A percentile compares a stretch with the other conserved stretches of the same genome.
These are phyloP conservation scores for Penicillium soppii DNA, from an alignment of 495 filamentous ascomycete species.

Conservation along the genomic window DNA sequence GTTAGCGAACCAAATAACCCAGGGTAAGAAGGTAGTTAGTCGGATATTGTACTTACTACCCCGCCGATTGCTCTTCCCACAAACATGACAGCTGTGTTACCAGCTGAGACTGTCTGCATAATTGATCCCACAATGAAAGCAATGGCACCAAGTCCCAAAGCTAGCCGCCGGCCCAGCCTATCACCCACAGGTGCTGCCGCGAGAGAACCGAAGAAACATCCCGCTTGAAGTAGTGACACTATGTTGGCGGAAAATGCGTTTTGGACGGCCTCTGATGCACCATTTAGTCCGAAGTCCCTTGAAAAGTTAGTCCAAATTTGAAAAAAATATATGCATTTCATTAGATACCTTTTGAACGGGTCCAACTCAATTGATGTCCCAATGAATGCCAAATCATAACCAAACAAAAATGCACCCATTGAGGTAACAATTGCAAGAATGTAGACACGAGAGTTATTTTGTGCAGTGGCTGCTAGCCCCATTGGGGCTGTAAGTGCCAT, in stretches of 20 bases:
- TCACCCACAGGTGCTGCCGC: constrained; percentile 31
- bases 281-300: constrained; percentile 43
- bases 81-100: constrained; percentile 51
- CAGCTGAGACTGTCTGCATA: constrained; percentile 48
- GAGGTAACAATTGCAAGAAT: too few relatives aligned
- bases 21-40: too few relatives aligned
- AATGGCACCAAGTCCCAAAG: constrained; percentile 43
- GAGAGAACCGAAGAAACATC: constrained; percentile 39
- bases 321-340: too few relatives aligned
- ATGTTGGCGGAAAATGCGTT: constrained; percentile 20
- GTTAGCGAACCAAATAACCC: too few relatives aligned
- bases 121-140: constrained; percentile 55
- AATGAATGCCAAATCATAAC: constrained; percentile 62
- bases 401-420: too few relatives aligned
- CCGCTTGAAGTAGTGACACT: constrained; percentile 32
- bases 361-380: constrained; percentile 57
- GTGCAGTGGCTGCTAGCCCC: too few relatives aligned
- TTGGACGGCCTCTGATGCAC: not conserved
- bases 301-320: too few relatives aligned
- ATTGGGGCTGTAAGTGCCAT: too few relatives aligned
- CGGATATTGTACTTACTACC: too few relatives aligned
- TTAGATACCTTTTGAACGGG: constrained; percentile 40
- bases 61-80: constrained; percentile 64
- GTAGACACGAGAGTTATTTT: too few relatives aligned
- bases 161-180: constrained; percentile 50